Base-by-base conservation (phyloP, 2,329 filamentous ascomycete species). In the Cladobotryum protrusum region DNA sequence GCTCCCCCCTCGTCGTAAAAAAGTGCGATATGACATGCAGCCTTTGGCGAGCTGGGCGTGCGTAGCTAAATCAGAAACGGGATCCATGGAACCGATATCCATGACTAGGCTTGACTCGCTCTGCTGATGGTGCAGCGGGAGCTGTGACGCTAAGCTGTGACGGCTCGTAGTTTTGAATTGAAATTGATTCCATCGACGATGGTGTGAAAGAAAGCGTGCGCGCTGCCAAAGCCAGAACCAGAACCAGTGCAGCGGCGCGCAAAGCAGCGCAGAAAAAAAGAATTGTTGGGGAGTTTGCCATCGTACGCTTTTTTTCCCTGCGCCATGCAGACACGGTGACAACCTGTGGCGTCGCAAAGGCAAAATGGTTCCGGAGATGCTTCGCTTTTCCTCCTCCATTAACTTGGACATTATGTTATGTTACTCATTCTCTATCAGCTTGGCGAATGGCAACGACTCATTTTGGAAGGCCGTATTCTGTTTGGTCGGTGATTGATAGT, bases 261-360 rank as follows among this genome's bases (percentile, higher is more conserved):
- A 29, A 29, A 29, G 11, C 7, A 48, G n/a, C n/a, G 35, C 39
- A 29, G 11, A 29, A 29, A 29, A 29, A 29, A 8, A 29, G 24
- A 45, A 49, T 45, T 52, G 50, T 52, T 52, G 50, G 50, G 49
- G 37, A 49, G 18, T 39, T 42, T 43, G 50, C 36, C 50, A 44
- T 52, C 42, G 33, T 40, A 44, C 43, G 32, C 45, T 48, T 39
- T n/a, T n/a, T n/a, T n/a, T n/a, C 35, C 17, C 40, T 42, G 43
- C 46, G 50, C 50, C 47, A 45, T 49, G 50, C 50, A 52, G 50
- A 41, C 40, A 32, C 11, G 6, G 24, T 8, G 24, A 29, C 24
- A 29, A 29, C 24, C 11, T 29, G 24, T 29, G 24, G 24, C 24
- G 24, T 29, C 24, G 44, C 35, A 41, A 20, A 17, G 20, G 33